These are phyloP conservation scores for Sporisorium graminicola DNA, from an alignment of 1,284 basidiomycete genomes.

Conservation along the genomic window DNA sequence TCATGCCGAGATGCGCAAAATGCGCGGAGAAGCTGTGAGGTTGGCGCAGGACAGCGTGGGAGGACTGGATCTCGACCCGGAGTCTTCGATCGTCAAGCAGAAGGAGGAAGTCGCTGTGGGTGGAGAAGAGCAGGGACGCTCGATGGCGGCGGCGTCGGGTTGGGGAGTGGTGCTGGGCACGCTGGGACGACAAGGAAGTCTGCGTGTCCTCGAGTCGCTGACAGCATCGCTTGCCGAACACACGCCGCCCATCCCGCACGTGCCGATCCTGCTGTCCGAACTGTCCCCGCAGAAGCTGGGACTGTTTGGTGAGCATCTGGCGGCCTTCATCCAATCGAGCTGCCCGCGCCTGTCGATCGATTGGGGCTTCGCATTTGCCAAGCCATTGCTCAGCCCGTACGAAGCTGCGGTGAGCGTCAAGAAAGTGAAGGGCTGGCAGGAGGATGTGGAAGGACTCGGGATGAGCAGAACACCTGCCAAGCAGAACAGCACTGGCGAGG, in stretches of 20 bases:
- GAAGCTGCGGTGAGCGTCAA: slow-evolving; percentile 91
- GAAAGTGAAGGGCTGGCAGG: slow-evolving; percentile 76
- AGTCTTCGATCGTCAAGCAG: slow-evolving; percentile 20
- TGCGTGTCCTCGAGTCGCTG: slow-evolving; percentile 81
- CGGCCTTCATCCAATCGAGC: slow-evolving; percentile 92
- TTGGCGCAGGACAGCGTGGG: slow-evolving; percentile 52
- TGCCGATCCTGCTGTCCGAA: slow-evolving; percentile 93
- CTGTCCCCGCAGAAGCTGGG: slow-evolving; percentile 92
- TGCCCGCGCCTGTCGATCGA: slow-evolving; percentile 96
- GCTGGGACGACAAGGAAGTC: slow-evolving; percentile 91
- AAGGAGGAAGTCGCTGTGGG: slow-evolving; percentile 22
- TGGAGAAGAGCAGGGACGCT: slow-evolving; percentile 51
- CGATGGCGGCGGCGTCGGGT: slow-evolving; percentile 19
- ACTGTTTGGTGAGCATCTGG: slow-evolving; percentile 81
- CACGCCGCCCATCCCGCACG: slow-evolving; percentile 74
- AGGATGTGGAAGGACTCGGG: slow-evolving; percentile 60
- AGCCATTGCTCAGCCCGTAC: slow-evolving; percentile 91
- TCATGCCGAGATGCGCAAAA: slow-evolving; percentile 86
- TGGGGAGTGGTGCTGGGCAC: slow-evolving; percentile 99
- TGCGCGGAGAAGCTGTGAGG: slow-evolving; percentile 79
- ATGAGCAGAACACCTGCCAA: slow-evolving; percentile 68
- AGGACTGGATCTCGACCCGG: slow-evolving; percentile 30
- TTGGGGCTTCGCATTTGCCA: slow-evolving; percentile 86
- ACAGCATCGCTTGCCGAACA: slow-evolving; percentile 39
- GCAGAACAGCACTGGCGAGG: slow-evolving; percentile 5